Conservation (phyloP, 345 rosid species). For the Lagerstroemia speciosa region DNA sequence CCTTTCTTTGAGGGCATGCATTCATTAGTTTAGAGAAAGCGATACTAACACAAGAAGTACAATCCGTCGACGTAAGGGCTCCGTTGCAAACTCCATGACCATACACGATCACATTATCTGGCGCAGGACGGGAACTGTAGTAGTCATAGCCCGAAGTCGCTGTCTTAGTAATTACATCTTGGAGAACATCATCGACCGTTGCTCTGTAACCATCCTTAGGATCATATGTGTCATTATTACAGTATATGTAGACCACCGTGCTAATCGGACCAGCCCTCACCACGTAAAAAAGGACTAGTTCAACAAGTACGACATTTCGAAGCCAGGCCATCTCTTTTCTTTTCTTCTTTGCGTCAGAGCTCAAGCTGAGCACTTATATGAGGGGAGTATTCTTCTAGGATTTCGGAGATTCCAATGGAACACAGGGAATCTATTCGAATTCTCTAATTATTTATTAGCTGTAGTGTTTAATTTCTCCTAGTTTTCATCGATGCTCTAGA, state of each 20-base stretch:
- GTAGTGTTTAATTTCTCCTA: no score
- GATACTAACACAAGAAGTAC: background rate
- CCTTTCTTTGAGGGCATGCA: background rate
- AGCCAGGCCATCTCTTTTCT: background rate
- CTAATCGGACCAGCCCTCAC: background rate
- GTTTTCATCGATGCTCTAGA: no score
- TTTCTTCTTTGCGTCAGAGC: background rate
- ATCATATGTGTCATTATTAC: background rate
- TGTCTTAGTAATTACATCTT: background rate
- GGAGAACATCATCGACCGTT: background rate
- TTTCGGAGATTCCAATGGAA: background rate
- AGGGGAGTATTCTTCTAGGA: background rate
- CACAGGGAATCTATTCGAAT: no score
- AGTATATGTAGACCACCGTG: background rate
- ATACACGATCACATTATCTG: background rate
- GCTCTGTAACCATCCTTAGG: background rate
- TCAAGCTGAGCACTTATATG: background rate
- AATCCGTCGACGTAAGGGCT: background rate
- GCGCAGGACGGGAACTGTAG: background rate
- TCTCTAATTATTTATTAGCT: no score
- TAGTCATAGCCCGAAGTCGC: background rate
- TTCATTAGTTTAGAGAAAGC: background rate
- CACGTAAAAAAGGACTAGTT: background rate
- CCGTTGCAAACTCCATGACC: slow-evolving; percentile 3
- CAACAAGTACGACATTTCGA: background rate